These are phyloP conservation scores for Adansonia rubrostipa DNA, from an alignment of 441 rosid species.

Conservation along the genomic window DNA sequence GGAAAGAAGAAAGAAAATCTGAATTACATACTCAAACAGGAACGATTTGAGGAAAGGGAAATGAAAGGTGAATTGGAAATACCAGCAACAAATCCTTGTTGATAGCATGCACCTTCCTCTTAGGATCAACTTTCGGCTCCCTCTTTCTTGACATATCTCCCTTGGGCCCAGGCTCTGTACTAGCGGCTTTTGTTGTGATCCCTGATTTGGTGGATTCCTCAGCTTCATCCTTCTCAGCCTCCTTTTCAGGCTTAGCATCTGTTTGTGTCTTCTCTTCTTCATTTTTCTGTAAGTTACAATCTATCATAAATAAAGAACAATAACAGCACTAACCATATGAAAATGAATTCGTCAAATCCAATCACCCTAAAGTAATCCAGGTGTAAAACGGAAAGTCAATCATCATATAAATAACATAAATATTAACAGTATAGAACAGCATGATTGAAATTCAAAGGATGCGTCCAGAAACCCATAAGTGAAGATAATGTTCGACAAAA, in stretches of 20 bases:
- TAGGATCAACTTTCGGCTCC: slow-evolving; percentile 42
- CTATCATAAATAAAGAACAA: slow-evolving; percentile 6
- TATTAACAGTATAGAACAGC: not conserved
- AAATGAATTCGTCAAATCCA: slow-evolving; percentile 12
- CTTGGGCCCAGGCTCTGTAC: slow-evolving; percentile 43
- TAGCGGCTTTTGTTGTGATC: slow-evolving; percentile 40
- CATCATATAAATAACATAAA: not conserved
- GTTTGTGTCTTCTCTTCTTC: slow-evolving; percentile 48
- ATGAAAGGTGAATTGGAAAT: slow-evolving; percentile 15
- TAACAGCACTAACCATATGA: slow-evolving; percentile 7
- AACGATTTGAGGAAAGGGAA: not conserved
- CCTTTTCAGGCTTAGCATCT: slow-evolving; percentile 42
- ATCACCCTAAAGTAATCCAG: slow-evolving; percentile 3
- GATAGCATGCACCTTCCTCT: slow-evolving; percentile 51
- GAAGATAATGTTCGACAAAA: not conserved
- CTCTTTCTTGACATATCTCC: slow-evolving; percentile 36
- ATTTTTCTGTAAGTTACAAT: slow-evolving; percentile 42
- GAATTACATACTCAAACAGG: slow-evolving; percentile 6
- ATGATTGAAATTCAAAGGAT: slow-evolving; percentile 23
- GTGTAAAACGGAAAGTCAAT: not conserved
- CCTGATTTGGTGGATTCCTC: slow-evolving; percentile 42
- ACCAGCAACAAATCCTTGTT: slow-evolving; percentile 91
- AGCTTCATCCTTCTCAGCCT: slow-evolving; percentile 39
- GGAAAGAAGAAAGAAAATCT: not conserved
- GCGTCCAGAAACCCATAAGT: not conserved